These are phyloP conservation scores for Anthracocystis panici-leucophaei DNA, from an alignment of 1,284 basidiomycete species.

Conservation along the genomic window DNA sequence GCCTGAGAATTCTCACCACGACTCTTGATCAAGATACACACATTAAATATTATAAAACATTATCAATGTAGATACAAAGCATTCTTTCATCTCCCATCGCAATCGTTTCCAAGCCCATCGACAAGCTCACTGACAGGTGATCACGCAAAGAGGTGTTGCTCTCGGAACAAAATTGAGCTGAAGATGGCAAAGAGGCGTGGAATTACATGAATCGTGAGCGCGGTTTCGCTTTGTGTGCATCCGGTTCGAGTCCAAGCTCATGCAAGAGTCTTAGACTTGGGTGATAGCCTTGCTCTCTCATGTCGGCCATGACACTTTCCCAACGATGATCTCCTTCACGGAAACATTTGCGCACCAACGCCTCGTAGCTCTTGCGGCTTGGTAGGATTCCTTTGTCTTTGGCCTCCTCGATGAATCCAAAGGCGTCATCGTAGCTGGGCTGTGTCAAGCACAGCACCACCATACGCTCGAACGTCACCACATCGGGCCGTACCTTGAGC, in stretches of 20 bases:
- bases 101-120: constrained; percentile 1
- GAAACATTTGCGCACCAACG: constrained; percentile 55
- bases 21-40: no score
- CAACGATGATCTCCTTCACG: constrained; percentile 47
- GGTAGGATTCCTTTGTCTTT: constrained; percentile 44
- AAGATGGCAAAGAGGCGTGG: no score
- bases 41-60: background rate
- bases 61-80: constrained; percentile 21
- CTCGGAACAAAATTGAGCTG: no score
- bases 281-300: constrained; percentile 49
- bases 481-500: constrained; percentile 19
- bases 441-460: constrained; percentile 51
- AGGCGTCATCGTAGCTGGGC: constrained; percentile 54
- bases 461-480: constrained; percentile 56
- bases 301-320: constrained; percentile 44
- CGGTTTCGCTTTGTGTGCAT: background rate
- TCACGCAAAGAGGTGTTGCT: no score
- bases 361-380: constrained; percentile 54
- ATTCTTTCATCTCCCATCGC: constrained; percentile 12
- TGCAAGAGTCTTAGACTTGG: constrained; percentile 13
- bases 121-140: no score
- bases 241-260: constrained; percentile 16
- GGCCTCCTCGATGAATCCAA: constrained; percentile 54
- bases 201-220: background rate
- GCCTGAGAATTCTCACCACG: constrained; percentile 3